A percentile compares a stretch with the other conserved stretches of the same genome.
Conservation (phyloP, 257 asterid species). For the Sherardia arvensis region DNA sequence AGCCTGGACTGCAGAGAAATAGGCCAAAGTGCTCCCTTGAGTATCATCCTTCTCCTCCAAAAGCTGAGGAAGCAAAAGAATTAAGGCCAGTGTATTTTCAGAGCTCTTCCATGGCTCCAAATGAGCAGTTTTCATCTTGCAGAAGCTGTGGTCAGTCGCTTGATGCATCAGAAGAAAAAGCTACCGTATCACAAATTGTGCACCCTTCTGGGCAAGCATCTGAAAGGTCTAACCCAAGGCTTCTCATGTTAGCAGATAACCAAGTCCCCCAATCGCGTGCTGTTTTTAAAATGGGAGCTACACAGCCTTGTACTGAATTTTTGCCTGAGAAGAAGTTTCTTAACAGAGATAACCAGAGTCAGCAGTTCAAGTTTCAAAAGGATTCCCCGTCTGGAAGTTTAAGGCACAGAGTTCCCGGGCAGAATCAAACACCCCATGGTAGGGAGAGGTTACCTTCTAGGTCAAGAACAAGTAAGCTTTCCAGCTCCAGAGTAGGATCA, state of each 20-base stretch:
- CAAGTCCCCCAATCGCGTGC: slow-evolving; percentile 15
- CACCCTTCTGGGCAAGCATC: slow-evolving; percentile 29
- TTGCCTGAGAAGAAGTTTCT: slow-evolving; percentile 21
- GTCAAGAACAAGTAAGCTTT: slow-evolving; percentile 25
- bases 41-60: slow-evolving; percentile 15
- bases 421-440: slow-evolving; percentile 28
- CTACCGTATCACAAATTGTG: slow-evolving; percentile 17
- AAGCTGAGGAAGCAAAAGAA: slow-evolving; percentile 14
- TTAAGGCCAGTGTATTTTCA: slow-evolving; percentile 18
- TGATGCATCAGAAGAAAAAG: slow-evolving; percentile 26
- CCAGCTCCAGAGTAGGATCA: slow-evolving; percentile 19
- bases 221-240: slow-evolving; percentile 24
- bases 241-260: slow-evolving; percentile 17
- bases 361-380: slow-evolving; percentile 22
- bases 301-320: slow-evolving; percentile 17
- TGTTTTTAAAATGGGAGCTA: slow-evolving; percentile 9
- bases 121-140: slow-evolving; percentile 37
- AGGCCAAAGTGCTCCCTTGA: slow-evolving; percentile 46
- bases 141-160: slow-evolving; percentile 43
- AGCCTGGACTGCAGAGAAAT: slow-evolving; percentile 68
- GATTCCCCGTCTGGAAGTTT: slow-evolving; percentile 22
- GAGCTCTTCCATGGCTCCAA: slow-evolving; percentile 13
- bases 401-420: slow-evolving; percentile 22
- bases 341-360: slow-evolving; percentile 23
- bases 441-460: slow-evolving; percentile 32